Evolutionary conservation across 768 basidiomycete genomes (phyloP), one percentile per base, ranked within the genome.

Genomic region (Neoboletus brunneissimus): DNA sequence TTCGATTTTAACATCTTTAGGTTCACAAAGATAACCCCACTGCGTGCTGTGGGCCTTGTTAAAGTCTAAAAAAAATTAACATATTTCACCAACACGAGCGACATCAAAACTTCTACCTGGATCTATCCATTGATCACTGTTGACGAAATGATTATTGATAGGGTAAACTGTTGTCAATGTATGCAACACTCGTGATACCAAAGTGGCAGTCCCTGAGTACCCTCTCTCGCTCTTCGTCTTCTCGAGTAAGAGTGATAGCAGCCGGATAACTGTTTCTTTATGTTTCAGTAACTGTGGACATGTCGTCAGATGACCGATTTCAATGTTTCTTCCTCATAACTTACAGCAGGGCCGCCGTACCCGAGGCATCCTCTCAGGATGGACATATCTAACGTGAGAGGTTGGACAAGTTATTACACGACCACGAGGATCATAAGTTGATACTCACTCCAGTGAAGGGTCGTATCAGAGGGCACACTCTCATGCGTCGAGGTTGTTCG

Each of bases 191-290:
- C 90, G 83, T 23, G 86, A 83, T 48, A 96, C 78, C 50, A 98
- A 71, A 41, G 88, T 83, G 2, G 89, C 92, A 11, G 87, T 86
- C 49, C 87, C 84, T 31, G 82, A 85, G 69, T 91, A 98, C 11
- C 93, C 92, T 56, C 94, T 84, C 75, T 98, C 94, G 60, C 85
- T 88, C 74, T 89, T 88, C 8, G 90, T 88, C 65, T 86, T 88
- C 41, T 92, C 87, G 18, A 89, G 77, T 18, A 96, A 81, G 44
- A 88, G 71, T 0, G 72, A 68, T 40, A 95, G 60, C 15, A 96
- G 74, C 11, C 76, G 74, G 12, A 93, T 70, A 40, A 96, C 76
- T 29, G 85, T 76, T 16, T 78, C 71, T 68, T 83, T 87, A 71
- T 94, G 79, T 57, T 82, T 80, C 29, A 95, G 74, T 29, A 94